Conservation (phyloP, 169 alveolate species). For the Eimeria zaria region DNA sequence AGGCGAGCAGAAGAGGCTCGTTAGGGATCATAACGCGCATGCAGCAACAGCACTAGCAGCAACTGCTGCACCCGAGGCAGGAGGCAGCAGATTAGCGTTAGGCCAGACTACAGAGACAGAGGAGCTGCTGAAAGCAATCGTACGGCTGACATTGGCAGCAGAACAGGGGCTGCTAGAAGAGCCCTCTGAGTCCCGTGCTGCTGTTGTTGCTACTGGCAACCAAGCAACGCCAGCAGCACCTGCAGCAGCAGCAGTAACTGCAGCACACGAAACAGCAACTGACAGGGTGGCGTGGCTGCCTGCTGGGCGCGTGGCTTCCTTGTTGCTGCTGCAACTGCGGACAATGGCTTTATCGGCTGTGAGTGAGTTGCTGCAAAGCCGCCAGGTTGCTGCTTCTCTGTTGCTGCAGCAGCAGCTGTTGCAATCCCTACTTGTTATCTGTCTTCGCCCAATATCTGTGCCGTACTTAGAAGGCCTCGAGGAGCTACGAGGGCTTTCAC, state of each 20-base stretch:
- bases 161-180: constrained; percentile 30
- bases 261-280: not conserved
- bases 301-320: constrained; percentile 33
- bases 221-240: not conserved
- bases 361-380: constrained; percentile 79
- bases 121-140: constrained; percentile 15
- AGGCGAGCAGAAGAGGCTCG: not conserved
- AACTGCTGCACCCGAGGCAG: not conserved
- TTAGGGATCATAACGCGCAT: not conserved
- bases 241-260: not conserved
- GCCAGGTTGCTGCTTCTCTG: constrained; percentile 67
- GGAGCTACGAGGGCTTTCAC: constrained; percentile 68
- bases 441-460: constrained; percentile 55
- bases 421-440: constrained; percentile 30
- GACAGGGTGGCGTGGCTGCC: constrained; percentile 11
- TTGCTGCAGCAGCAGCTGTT: constrained; percentile 73
- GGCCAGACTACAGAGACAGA: constrained; percentile 37
- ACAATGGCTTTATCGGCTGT: constrained; percentile 84
- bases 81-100: not conserved
- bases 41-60: not conserved
- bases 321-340: constrained; percentile 81
- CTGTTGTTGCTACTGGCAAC: not conserved
- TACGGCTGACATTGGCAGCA: constrained; percentile 21
- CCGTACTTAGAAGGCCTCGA: constrained; percentile 40
- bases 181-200: not conserved